These are phyloP conservation scores for Coprinopsis sp. DNA, from an alignment of 768 basidiomycete species.

Conservation along the genomic window DNA sequence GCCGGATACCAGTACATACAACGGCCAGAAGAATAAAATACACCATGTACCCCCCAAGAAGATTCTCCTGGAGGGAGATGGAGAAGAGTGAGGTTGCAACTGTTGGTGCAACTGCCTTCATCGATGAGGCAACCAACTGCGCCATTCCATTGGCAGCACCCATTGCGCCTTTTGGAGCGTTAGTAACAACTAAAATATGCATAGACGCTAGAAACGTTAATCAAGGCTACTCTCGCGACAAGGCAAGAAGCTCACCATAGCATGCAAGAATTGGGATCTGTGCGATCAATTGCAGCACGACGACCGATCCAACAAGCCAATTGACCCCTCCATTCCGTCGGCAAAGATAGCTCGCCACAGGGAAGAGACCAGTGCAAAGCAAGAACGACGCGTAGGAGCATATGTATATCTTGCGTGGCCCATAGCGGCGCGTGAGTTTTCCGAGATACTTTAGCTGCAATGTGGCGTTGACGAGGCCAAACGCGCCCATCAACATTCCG, in stretches of 20 bases:
- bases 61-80: constrained; percentile 43
- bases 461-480: constrained; percentile 49
- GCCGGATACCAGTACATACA: constrained; percentile 9
- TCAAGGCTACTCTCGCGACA: not conserved
- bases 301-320: not conserved
- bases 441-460: constrained; percentile 48
- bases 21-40: constrained; percentile 32
- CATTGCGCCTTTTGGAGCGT: constrained; percentile 7
- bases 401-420: constrained; percentile 42
- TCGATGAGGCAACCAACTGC: constrained; percentile 34
- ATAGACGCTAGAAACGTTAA: constrained; percentile 4
- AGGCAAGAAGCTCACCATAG: constrained; percentile 3
- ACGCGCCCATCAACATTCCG: constrained; percentile 45
- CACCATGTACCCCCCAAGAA: constrained; percentile 48
- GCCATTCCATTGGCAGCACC: constrained; percentile 10
- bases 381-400: constrained; percentile 9
- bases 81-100: constrained; percentile 57
- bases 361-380: constrained; percentile 13
- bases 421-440: constrained; percentile 39
- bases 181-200: constrained; percentile 6
- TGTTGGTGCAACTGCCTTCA: constrained; percentile 48
- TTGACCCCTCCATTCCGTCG: not conserved
- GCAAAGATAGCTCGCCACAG: constrained; percentile 8
- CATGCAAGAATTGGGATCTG: constrained; percentile 4
- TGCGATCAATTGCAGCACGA: constrained; percentile 7